These are phyloP conservation scores for Camellia lanceoleosa DNA, from an alignment of 148 eudicot genomes.

Conservation along the genomic window DNA sequence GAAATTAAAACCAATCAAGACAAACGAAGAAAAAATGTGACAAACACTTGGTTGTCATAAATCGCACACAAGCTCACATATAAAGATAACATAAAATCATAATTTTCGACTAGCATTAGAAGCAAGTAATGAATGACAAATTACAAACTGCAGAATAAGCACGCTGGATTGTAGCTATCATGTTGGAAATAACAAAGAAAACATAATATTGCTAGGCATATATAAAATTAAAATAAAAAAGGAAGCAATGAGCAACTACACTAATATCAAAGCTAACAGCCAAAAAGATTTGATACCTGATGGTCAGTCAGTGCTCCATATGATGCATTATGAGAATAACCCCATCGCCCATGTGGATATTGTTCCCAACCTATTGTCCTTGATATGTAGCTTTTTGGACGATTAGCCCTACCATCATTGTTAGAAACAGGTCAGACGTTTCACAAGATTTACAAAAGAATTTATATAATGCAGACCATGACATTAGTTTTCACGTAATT, in stretches of 20 bases:
- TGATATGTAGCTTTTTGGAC: slow-evolving; percentile 90
- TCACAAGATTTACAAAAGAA: not conserved
- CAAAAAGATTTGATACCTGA: slow-evolving; percentile 47
- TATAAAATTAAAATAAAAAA: no score
- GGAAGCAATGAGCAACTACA: no score
- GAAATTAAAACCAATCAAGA: no score
- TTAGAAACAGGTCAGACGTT: slow-evolving; percentile 13
- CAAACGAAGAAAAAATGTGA: no score
- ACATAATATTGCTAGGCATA: not conserved
- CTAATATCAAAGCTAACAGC: no score
- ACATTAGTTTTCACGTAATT: no score
- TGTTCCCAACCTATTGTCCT: slow-evolving; percentile 89
- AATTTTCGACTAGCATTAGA: not conserved
- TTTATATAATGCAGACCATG: not conserved
- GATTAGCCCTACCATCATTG: slow-evolving; percentile 74
- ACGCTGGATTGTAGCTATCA: not conserved
- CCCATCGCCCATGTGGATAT: slow-evolving; percentile 93
- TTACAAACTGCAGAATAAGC: not conserved
- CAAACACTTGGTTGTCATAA: no score
- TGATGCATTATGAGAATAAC: slow-evolving; percentile 77
- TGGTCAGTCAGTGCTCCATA: slow-evolving; percentile 85
- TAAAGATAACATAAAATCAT: not conserved
- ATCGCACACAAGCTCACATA: not conserved
- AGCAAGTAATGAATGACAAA: not conserved
- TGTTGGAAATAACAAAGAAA: not conserved